Base-by-base conservation (phyloP, 108 stramenopile genomes). In the Cylindrotheca closterium region DNA sequence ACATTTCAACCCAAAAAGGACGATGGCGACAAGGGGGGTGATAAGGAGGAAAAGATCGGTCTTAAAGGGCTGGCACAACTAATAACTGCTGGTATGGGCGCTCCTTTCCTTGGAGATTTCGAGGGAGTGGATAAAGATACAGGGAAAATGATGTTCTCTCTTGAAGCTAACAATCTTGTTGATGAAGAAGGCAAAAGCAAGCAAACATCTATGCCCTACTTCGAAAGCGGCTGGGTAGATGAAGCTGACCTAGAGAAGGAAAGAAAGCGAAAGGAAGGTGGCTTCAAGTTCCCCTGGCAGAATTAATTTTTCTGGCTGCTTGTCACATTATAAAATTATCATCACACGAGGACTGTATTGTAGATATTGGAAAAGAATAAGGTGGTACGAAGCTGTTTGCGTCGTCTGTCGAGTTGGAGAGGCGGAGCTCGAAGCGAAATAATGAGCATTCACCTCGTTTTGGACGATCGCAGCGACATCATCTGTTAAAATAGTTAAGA, bases 141-240 rank as follows among this genome's bases (percentile, higher is more conserved):
- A 26, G 91, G 91, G 27, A 89, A 89, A 53, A 77, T 92, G 63
- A 89, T 92, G 86, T 92, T 92, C 47, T 77, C 79, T 37, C 63
- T 92, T 22, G 91, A 92, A 67, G 91, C 91, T 25, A 92, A 92
- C 80, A 92, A 92, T 56, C 68, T 92, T 5, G 91, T 92, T 0
- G 91, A 92, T 53, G 86, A 89, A 55, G 55, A 84, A 19, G 91
- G 91, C 21, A 61, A 84, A n/a, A 85, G 83, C 30, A 92, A 92
- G 63, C 91, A 92, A 65, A 92, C 91, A 5, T 55, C 73, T 59
- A 89, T 89, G 91, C 91, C 91, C 0, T 89, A 92, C 69, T 92
- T 92, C 61, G 91, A 92, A 65, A 80, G 72, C 58, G 91, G 91
- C 30, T 92, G 91, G 91, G 86, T 89, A 0, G 88, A 87, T 60